A percentile compares a stretch with the other conserved stretches of the same genome.
Conservation (phyloP, 176 grass and related monocot species). For the Musa acuminata region DNA sequence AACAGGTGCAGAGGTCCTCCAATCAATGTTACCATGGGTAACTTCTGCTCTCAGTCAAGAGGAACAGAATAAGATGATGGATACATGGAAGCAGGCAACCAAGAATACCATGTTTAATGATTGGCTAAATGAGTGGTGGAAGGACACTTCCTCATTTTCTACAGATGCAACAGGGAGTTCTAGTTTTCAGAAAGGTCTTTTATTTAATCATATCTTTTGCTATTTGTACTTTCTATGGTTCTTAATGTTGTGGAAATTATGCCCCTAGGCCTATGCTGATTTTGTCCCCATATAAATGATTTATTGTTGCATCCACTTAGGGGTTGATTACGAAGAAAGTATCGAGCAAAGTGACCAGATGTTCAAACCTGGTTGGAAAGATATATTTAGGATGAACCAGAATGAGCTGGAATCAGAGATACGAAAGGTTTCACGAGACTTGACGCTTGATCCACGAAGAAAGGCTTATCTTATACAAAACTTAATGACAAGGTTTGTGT, state of each 20-base stretch:
- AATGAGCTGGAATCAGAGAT: conserved; percentile 83
- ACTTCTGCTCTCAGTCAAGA: conserved; percentile 74
- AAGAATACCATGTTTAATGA: conserved; percentile 96
- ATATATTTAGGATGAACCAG: conserved; percentile 94
- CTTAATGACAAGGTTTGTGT: conserved; percentile 78
- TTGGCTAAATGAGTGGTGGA: conserved; percentile 91
- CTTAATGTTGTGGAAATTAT: not conserved
- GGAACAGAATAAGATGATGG: conserved; percentile 69
- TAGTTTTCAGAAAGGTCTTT: conserved; percentile 35
- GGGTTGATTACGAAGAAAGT: conserved; percentile 32
- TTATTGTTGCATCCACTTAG: conserved; percentile 2
- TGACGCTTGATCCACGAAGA: conserved; percentile 70
- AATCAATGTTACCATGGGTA: conserved; percentile 97
- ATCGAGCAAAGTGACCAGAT: conserved; percentile 51
- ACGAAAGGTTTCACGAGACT: conserved; percentile 73
- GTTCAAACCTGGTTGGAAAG: conserved; percentile 95
- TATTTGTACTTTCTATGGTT: not conserved
- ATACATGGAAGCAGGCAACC: conserved; percentile 68
- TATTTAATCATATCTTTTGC: not conserved
- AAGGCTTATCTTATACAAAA: conserved; percentile 96
- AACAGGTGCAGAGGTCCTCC: conserved; percentile 87
- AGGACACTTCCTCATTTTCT: conserved; percentile 31
- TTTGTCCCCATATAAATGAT: not conserved
- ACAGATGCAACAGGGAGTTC: conserved; percentile 26
- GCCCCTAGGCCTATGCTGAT: not conserved